These are phyloP conservation scores for Cyclotella kingstonii DNA, from an alignment of 108 stramenopile species.

Conservation along the genomic window DNA sequence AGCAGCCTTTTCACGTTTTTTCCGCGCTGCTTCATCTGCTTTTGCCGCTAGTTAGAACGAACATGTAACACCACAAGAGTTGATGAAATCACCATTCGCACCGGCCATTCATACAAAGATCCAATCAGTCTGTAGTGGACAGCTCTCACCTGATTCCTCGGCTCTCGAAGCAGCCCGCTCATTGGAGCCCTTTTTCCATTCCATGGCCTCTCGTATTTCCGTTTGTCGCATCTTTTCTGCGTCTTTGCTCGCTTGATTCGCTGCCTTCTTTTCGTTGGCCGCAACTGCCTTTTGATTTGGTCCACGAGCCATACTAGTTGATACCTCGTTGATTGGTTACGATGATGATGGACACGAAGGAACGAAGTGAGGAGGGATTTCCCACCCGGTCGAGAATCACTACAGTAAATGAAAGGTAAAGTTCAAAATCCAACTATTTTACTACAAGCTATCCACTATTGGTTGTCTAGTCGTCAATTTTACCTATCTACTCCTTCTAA, in stretches of 20 bases:
- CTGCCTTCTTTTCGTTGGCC: slow-evolving; percentile 65
- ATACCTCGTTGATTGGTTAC: slow-evolving; percentile 5
- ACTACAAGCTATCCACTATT: too few relatives aligned
- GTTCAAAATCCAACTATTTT: too few relatives aligned
- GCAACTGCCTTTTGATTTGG: slow-evolving; percentile 64
- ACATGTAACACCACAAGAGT: background rate
- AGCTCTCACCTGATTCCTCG: slow-evolving; percentile 42
- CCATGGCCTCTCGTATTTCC: slow-evolving; percentile 49
- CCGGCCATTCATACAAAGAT: background rate
- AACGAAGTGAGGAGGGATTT: too few relatives aligned
- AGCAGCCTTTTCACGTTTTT: slow-evolving; percentile 68
- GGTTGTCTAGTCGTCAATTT: too few relatives aligned
- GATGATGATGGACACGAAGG: too few relatives aligned
- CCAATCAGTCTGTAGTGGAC: background rate
- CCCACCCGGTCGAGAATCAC: too few relatives aligned
- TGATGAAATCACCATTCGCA: background rate
- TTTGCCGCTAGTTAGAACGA: slow-evolving; percentile 46
- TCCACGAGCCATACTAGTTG: slow-evolving; percentile 22
- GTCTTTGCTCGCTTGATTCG: slow-evolving; percentile 63
- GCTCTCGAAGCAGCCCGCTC: slow-evolving; percentile 36
- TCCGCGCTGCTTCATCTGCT: slow-evolving; percentile 79
- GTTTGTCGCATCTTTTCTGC: slow-evolving; percentile 41
- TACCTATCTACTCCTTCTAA: too few relatives aligned
- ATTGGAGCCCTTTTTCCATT: slow-evolving; percentile 76
- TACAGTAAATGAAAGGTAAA: too few relatives aligned